Evolutionary conservation across 805 yeast species (phyloP).

Genomic region (Ogataea naganishii): DNA sequence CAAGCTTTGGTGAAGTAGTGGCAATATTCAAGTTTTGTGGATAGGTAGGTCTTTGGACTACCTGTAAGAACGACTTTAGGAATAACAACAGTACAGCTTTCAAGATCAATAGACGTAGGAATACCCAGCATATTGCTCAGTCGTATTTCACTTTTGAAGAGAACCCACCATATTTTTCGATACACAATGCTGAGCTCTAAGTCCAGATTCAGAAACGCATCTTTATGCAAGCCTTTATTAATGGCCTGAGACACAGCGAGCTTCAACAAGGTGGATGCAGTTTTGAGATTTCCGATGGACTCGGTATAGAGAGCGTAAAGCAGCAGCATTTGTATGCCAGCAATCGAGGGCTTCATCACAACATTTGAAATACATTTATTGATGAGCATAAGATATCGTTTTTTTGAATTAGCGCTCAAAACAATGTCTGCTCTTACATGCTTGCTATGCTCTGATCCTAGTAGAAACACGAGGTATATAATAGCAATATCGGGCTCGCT

Average conservation of each 20-base stretch:
- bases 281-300: slow-evolving; percentile 7
- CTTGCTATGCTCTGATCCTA: slow-evolving; percentile 3
- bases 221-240: slow-evolving; percentile 10
- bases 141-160: slow-evolving; percentile 8
- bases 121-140: slow-evolving; percentile 3
- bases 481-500: slow-evolving; percentile 2
- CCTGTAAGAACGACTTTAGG: no score
- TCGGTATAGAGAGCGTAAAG: slow-evolving; percentile 12
- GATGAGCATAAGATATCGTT: slow-evolving; percentile 9
- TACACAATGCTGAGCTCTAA: slow-evolving; percentile 2
- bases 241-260: slow-evolving; percentile 13
- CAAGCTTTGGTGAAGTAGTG: slow-evolving; percentile 2
- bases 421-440: no score
- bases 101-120: slow-evolving; percentile 4
- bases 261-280: slow-evolving; percentile 11
- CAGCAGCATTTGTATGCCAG: slow-evolving; percentile 12
- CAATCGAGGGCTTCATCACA: slow-evolving; percentile 11
- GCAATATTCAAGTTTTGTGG: slow-evolving; percentile 4
- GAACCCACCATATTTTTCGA: slow-evolving; percentile 12
- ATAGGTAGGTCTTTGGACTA: no score
- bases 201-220: background rate
- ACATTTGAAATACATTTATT: slow-evolving; percentile 9
- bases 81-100: background rate
- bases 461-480: slow-evolving; percentile 4
- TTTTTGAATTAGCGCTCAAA: background rate